Base-by-base conservation (phyloP, 495 filamentous ascomycete genomes). In the Cudoniella acicularis region DNA sequence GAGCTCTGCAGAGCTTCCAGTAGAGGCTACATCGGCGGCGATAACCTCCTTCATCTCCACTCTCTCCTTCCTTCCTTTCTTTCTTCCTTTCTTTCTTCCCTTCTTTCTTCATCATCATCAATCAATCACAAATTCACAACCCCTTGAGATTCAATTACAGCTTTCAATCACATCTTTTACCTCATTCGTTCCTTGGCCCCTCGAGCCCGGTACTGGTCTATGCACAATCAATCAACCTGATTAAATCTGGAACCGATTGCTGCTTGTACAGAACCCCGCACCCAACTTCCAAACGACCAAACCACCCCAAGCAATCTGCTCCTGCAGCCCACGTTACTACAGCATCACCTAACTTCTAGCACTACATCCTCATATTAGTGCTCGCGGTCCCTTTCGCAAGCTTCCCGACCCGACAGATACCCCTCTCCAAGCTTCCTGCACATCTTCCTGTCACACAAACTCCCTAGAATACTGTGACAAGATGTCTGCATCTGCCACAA, bases 401-500 rank as follows among this genome's bases (percentile, higher is more conserved):
- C 50, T 51, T 47, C 56, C 16, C 4, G 30, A 17, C n/a, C 22
- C 50, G 21, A 52, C 27, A 36, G 25, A 25, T 53, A 26, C 58
- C 20, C 25, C 1, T 45, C 18, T 45, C n/a, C 26, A 41, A n/a
- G 46, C 42, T 51, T 49, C 23, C 36, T 18, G 1, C 41, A 1
- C 23, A 6, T 25, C 48, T 23, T 24, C 22, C 3, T 23, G 8
- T 50, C 25, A 24, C 17, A 47, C 20, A 9, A 4, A n/a, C 8
- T 17, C 56, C 17, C 13, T 30, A 43, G 1, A 51, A 52, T 3
- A 23, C 25, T 23, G 17, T 18, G 26, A 26, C 43, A 63, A 53
- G 21, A 66, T 64, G 60, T 63, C 65, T 17, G 59, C 59, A 24
- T 1, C 59, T 18, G 61, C 30, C 27, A 3, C 62, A 24, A 55